These are phyloP conservation scores for Candolleomyces aberdarensis DNA, from an alignment of 768 basidiomycete genomes.

Conservation along the genomic window DNA sequence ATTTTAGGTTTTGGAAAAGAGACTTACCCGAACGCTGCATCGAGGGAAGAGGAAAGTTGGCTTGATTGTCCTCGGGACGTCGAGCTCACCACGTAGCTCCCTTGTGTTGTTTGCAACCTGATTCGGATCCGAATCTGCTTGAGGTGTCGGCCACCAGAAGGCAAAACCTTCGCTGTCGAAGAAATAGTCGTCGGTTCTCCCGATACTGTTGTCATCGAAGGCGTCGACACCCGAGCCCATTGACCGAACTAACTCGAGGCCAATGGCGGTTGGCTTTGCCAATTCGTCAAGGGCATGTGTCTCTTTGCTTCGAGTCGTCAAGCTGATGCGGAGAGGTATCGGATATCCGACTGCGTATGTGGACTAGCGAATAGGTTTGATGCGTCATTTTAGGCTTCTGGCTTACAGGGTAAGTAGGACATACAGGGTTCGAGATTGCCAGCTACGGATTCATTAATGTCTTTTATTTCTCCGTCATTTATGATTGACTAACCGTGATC, in stretches of 20 bases:
- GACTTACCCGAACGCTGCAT: conserved; percentile 46
- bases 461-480: conserved; percentile 9
- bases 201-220: conserved; percentile 31
- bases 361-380: background rate
- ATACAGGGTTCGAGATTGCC: conserved; percentile 45
- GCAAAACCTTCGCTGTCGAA: background rate
- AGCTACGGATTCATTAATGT: conserved; percentile 23
- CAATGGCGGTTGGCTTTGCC: conserved; percentile 35
- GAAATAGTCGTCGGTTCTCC: conserved; percentile 47
- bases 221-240: conserved; percentile 38
- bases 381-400: background rate
- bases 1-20: background rate
- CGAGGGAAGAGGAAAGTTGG: conserved; percentile 37
- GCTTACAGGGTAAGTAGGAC: conserved; percentile 12
- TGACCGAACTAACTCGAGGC: conserved; percentile 42
- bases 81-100: conserved; percentile 49
- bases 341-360: conserved; percentile 47
- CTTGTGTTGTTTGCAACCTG: conserved; percentile 23
- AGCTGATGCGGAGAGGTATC: conserved; percentile 47
- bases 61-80: conserved; percentile 42
- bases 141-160: background rate
- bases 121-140: background rate
- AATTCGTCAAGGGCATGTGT: conserved; percentile 51
- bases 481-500: conserved; percentile 30
- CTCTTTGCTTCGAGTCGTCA: conserved; percentile 34